Conservation (phyloP, 805 yeast species). For the Peterozyma toletana region DNA sequence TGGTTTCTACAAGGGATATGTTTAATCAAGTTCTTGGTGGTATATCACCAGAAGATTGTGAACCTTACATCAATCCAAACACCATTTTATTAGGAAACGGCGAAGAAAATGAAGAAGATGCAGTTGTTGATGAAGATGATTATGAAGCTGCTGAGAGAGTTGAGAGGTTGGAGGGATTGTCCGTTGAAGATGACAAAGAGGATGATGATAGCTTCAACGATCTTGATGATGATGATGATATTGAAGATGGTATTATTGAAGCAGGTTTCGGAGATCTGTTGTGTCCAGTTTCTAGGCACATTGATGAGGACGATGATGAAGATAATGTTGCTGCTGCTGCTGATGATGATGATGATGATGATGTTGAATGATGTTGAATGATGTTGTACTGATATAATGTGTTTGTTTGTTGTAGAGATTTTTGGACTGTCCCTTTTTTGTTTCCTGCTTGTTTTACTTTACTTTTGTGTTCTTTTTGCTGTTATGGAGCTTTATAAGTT, state of each 20-base stretch:
- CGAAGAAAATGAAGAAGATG: slow-evolving; percentile 36
- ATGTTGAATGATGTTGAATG: too few relatives aligned
- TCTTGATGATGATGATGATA: slow-evolving; percentile 12
- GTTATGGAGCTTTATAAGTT: too few relatives aligned
- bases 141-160: slow-evolving; percentile 15
- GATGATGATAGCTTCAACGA: slow-evolving; percentile 15
- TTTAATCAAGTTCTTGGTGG: slow-evolving; percentile 53
- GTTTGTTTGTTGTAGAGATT: too few relatives aligned
- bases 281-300: slow-evolving; percentile 26
- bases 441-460: too few relatives aligned
- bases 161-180: not conserved
- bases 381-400: too few relatives aligned
- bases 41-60: slow-evolving; percentile 30
- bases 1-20: slow-evolving; percentile 45
- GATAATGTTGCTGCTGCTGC: not conserved
- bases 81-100: slow-evolving; percentile 28
- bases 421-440: too few relatives aligned
- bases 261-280: slow-evolving; percentile 22
- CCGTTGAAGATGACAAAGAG: slow-evolving; percentile 8
- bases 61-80: slow-evolving; percentile 28
- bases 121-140: slow-evolving; percentile 19
- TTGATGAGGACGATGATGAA: slow-evolving; percentile 5
- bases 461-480: too few relatives aligned
- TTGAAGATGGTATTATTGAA: slow-evolving; percentile 13
- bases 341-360: too few relatives aligned